A percentile compares a stretch with the other conserved stretches of the same genome.
Evolutionary conservation across 257 asterid species (phyloP).

Genomic region (Petunia secreta): DNA sequence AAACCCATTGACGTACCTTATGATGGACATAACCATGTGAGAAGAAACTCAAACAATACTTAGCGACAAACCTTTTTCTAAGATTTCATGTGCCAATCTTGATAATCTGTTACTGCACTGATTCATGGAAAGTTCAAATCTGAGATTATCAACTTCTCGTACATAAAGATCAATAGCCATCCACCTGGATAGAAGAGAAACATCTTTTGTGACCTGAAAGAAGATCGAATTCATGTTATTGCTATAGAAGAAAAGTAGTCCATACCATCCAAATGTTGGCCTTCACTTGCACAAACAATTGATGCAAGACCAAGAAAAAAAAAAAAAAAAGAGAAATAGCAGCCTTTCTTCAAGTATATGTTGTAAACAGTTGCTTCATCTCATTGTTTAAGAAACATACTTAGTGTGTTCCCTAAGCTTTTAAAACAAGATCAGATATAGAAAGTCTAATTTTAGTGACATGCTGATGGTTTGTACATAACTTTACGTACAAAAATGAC

Average conservation of each 20-base stretch:
- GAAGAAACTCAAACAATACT: no score
- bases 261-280: slow-evolving; percentile 4
- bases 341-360: neutral
- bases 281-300: neutral
- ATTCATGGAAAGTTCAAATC: slow-evolving; percentile 97
- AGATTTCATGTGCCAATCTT: slow-evolving; percentile 70
- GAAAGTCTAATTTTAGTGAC: no score
- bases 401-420: no score
- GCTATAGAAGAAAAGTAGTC: neutral
- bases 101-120: slow-evolving; percentile 69
- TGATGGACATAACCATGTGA: no score
- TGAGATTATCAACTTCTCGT: slow-evolving; percentile 85
- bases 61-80: slow-evolving; percentile 63
- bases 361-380: neutral
- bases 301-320: neutral
- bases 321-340: no score
- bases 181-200: slow-evolving; percentile 91
- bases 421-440: no score
- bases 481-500: neutral
- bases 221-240: slow-evolving; percentile 7
- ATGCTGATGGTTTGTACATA: no score
- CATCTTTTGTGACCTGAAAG: slow-evolving; percentile 86
- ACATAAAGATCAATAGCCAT: slow-evolving; percentile 94
- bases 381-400: neutral
- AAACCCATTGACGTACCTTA: neutral